Evolutionary conservation across 1,284 basidiomycete species (phyloP), one percentile per base, ranked within the genome.

Genomic region (Cutaneotrichosporon cavernicola): DNA sequence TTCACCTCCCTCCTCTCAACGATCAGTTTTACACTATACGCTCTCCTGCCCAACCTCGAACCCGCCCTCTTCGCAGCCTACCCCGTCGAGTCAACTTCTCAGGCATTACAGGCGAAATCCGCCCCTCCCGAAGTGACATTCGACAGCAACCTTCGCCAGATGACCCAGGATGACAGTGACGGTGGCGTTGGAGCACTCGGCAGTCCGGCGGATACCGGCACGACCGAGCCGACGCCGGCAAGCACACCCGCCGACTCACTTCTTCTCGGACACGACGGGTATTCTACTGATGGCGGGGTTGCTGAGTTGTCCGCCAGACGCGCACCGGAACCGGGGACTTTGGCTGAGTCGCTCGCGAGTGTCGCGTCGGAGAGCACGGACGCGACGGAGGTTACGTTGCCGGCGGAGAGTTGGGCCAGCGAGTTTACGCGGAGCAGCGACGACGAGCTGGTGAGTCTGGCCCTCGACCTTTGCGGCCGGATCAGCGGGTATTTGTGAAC

Each of bases 21-120:
- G 6, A 76, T 80, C 31, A 76, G 76, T 21, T 78, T 78, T 67
- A 81, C 80, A 3, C 72, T 81, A 49, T 81, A 81, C 56, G 79
- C 79, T 13, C 73, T 81, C 11, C 66, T 81, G 2, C 80, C 80
- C 13, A 80, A 77, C 0, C 69, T 81, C 30, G 72, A 74, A 32
- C 73, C 75, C 1, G 76, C 78, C 56, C 66, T 81, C 5, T 69
- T 73, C 46, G 69, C 68, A 1, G 71, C 70, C 4, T 78, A 78
- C 62, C 72, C 76, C 16, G 76, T 80, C 32, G 79, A 81, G 67
- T 30, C 55, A 2, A 77, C 73, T 1, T 71, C 70, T 53, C 74
- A 76, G 40, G 74, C 76, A 6, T 64, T 81, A 11, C 66, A 68
- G 62, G 56, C 64, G 52, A 68, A 68, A 53, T 26, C 53, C 0